phyloP scores from a whole-genome alignment of 2,329 filamentous ascomycete species.

The Fusarium sp. region DNA sequence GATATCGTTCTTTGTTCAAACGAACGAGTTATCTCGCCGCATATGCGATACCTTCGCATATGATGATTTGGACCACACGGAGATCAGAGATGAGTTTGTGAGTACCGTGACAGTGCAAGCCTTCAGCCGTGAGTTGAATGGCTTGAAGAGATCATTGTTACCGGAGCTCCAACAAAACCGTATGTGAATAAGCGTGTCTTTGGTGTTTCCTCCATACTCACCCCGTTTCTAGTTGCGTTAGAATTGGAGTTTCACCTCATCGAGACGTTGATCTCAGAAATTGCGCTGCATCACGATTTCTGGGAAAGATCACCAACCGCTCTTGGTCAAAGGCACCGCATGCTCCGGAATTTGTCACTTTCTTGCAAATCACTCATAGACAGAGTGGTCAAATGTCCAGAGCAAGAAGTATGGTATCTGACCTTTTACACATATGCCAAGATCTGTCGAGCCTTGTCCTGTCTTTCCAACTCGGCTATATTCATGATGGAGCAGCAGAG shows the following conservation, averaged over 20 bases:
- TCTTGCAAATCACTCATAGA: background rate
- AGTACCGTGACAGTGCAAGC: background rate
- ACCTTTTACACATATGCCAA: constrained; percentile 6
- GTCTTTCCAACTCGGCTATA: background rate
- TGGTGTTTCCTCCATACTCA: background rate
- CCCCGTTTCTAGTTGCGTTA: background rate
- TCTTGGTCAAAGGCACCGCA: background rate
- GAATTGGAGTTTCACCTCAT: background rate
- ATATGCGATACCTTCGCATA: background rate
- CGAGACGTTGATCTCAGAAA: background rate
- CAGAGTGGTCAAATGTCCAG: background rate
- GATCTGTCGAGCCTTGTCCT: constrained; percentile 3
- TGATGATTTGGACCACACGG: background rate
- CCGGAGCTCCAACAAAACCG: background rate
- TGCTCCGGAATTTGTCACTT: background rate
- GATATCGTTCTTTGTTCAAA: background rate
- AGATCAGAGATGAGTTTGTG: background rate
- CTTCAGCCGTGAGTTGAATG: background rate
- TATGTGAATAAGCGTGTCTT: background rate
- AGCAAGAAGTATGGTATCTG: background rate
- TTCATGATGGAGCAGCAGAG: background rate
- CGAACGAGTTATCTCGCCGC: background rate
- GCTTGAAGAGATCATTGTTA: background rate
- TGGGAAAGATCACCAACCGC: background rate
- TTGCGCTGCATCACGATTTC: background rate